These are phyloP conservation scores for Aspergillus sojae DNA, from an alignment of 2,329 filamentous ascomycete species.

Conservation along the genomic window DNA sequence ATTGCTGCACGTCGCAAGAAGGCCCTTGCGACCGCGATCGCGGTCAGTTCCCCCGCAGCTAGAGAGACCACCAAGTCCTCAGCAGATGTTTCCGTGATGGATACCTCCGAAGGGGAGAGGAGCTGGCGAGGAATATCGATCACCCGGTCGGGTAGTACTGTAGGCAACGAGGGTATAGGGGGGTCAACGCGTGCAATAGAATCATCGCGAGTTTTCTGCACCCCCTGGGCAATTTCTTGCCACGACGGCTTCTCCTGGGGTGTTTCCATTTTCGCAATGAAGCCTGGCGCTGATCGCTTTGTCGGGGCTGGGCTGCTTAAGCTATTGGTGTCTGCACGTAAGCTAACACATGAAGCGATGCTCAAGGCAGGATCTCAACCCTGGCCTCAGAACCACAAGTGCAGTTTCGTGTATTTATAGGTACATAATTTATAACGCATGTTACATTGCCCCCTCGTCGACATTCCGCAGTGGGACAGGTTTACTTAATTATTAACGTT, in stretches of 20 bases:
- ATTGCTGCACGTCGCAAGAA: slow-evolving; percentile 59
- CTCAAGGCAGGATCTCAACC: neutral
- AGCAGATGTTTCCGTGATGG: slow-evolving; percentile 54
- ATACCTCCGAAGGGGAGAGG: slow-evolving; percentile 51
- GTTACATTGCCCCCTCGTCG: neutral
- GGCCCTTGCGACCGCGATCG: slow-evolving; percentile 52
- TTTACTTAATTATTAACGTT: neutral
- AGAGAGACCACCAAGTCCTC: slow-evolving; percentile 47
- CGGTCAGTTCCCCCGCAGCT: slow-evolving; percentile 47
- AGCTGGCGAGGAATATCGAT: slow-evolving; percentile 46
- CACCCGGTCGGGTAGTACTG: slow-evolving; percentile 6
- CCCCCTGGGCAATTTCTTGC: neutral
- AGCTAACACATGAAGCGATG: neutral
- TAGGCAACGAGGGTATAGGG: slow-evolving; percentile 18
- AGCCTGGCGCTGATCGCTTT: neutral
- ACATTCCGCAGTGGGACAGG: neutral
- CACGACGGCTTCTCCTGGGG: neutral
- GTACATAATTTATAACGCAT: neutral
- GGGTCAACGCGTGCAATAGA: neutral
- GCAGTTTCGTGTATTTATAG: neutral
- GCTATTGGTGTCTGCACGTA: neutral
- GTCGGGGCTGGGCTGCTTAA: neutral
- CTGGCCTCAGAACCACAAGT: neutral
- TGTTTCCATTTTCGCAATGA: neutral
- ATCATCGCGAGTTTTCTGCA: neutral